Base-by-base conservation (phyloP, 345 rosid genomes). In the Citrus inodora region DNA sequence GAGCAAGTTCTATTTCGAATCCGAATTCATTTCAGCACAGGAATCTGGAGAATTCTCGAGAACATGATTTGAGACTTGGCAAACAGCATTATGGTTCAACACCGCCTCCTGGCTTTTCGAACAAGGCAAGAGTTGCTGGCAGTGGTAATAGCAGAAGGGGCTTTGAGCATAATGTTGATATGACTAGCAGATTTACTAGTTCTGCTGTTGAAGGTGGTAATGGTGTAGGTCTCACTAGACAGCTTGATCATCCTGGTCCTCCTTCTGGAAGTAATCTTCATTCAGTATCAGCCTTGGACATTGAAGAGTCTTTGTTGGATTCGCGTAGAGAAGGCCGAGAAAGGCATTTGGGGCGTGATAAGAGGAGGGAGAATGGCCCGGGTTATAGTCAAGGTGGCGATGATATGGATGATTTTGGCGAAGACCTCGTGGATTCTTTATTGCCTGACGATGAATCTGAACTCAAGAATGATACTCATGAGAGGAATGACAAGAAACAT, bases 191-290 rank as follows among this genome's bases (percentile, higher is more conserved):
- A 61, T 72, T 51, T 70, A 83, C 56, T 42, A 63, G 68, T 71
- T 80, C 58, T 10, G 53, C 40, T 51, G 40, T 51, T 70, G 61
- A 70, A 70, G 71, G 76, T 32, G 69, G 76, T 72, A 70, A 80
- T 65, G 92, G 42, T 38, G 71, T 69, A 21, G 83, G 87, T 70
- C 83, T 90, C 51, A 71, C 83, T 61, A 79, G 79, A 78, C 97
- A 92, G 87, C 85, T 88, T 83, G 89, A 91, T 83, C 90, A 70
- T 19, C 95, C 94, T 53, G 92, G 94, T 11, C 91, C 87, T 21
- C 86, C 88, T 59, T 73, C 85, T 11, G 89, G 96, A 72, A 87
- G 84, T 46, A 86, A 79, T 73, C 87, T 87, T 17, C 90, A 76
- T 66, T 90, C 94, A 30, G 90, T 85, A 76, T 83, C 92, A 0